These are phyloP conservation scores for Saturnispora diversa DNA, from an alignment of 805 yeast species.

Conservation along the genomic window DNA sequence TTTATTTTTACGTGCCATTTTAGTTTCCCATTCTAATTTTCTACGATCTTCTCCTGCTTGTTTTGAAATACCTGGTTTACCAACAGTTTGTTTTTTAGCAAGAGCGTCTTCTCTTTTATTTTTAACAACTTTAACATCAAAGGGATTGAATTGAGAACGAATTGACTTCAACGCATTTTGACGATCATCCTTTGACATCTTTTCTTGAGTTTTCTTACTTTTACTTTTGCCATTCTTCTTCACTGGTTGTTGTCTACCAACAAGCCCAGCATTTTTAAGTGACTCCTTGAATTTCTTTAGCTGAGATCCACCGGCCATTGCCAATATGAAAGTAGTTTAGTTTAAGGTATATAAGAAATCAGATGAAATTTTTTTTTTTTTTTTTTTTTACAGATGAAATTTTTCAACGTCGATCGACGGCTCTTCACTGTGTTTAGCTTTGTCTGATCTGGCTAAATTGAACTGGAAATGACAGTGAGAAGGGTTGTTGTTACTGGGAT, in stretches of 20 bases:
- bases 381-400: background rate
- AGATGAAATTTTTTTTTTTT: background rate
- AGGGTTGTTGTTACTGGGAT: slow-evolving; percentile 91
- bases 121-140: slow-evolving; percentile 67
- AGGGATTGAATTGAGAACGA: slow-evolving; percentile 82
- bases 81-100: slow-evolving; percentile 44
- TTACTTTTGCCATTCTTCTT: slow-evolving; percentile 46
- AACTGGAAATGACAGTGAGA: slow-evolving; percentile 15
- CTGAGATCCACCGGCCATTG: slow-evolving; percentile 65
- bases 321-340: slow-evolving; percentile 18
- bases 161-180: slow-evolving; percentile 49
- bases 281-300: slow-evolving; percentile 74
- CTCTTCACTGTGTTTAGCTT: too few relatives aligned
- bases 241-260: slow-evolving; percentile 74
- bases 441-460: background rate
- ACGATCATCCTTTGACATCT: slow-evolving; percentile 63
- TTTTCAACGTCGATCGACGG: slow-evolving; percentile 3
- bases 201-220: slow-evolving; percentile 44
- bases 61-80: slow-evolving; percentile 62
- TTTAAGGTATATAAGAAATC: background rate
- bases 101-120: slow-evolving; percentile 47
- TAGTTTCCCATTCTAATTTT: slow-evolving; percentile 53
- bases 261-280: slow-evolving; percentile 66
- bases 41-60: slow-evolving; percentile 63
- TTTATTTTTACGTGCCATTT: slow-evolving; percentile 54